Percentiles rank a stretch among this genome's conserved stretches.
Evolutionary conservation across 805 yeast genomes (phyloP).

Genomic region (Metschnikowia koreensis): DNA sequence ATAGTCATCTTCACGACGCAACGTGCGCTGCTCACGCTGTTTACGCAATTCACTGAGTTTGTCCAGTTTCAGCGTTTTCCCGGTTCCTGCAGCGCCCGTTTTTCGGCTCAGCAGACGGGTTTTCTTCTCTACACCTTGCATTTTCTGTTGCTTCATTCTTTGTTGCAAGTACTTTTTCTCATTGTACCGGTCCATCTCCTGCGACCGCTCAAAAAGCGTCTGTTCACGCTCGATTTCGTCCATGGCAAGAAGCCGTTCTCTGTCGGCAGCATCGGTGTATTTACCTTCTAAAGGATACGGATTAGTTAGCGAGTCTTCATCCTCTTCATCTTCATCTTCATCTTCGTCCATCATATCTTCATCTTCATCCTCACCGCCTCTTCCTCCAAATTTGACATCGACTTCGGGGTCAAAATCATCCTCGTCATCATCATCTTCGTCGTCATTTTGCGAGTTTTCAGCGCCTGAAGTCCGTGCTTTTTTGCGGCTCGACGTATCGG

Average conservation of each 20-base stretch:
- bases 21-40: slow-evolving; percentile 65
- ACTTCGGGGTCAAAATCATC: slow-evolving; percentile 21
- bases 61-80: slow-evolving; percentile 40
- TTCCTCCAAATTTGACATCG: slow-evolving; percentile 29
- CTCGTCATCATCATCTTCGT: slow-evolving; percentile 24
- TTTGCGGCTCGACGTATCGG: slow-evolving; percentile 10
- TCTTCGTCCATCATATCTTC: slow-evolving; percentile 16
- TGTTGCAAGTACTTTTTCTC: slow-evolving; percentile 82
- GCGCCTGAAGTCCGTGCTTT: slow-evolving; percentile 26
- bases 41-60: slow-evolving; percentile 72
- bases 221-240: slow-evolving; percentile 94
- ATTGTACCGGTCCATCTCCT: slow-evolving; percentile 82
- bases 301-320: slow-evolving; percentile 35
- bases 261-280: slow-evolving; percentile 79
- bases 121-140: slow-evolving; percentile 20
- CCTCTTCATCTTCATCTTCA: slow-evolving; percentile 21
- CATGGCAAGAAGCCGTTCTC: slow-evolving; percentile 60
- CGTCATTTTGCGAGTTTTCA: slow-evolving; percentile 18
- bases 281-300: slow-evolving; percentile 96
- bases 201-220: slow-evolving; percentile 86
- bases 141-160: slow-evolving; percentile 63
- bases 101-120: slow-evolving; percentile 41
- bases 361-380: slow-evolving; percentile 24
- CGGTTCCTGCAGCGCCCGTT: slow-evolving; percentile 20
- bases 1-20: slow-evolving; percentile 27